Conservation (phyloP, 2,329 filamentous ascomycete species). For the Arthrocladium fulminans region DNA sequence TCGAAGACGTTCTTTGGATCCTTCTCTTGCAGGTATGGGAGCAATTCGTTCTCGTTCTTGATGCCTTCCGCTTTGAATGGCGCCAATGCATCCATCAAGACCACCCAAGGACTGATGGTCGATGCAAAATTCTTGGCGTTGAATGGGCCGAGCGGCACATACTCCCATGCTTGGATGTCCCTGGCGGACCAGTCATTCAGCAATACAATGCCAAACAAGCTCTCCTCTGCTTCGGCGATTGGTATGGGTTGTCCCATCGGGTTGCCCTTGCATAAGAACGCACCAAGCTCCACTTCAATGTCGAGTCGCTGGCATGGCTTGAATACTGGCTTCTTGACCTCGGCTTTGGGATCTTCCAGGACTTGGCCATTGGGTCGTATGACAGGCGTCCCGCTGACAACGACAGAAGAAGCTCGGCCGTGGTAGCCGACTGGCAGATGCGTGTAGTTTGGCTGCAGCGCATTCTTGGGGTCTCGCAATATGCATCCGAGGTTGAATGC, state of each 20-base stretch:
- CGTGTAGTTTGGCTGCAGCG: conserved; percentile 71
- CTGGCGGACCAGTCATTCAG: conserved; percentile 84
- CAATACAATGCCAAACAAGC: conserved; percentile 70
- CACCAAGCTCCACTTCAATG: conserved; percentile 72
- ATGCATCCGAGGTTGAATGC: conserved; percentile 59
- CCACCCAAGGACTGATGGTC: conserved; percentile 69
- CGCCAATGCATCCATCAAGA: conserved; percentile 65
- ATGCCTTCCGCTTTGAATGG: conserved; percentile 52
- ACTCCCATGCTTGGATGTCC: conserved; percentile 78
- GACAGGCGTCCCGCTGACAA: conserved; percentile 50
- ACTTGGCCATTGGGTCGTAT: conserved; percentile 69
- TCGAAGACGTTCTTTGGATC: conserved; percentile 54
- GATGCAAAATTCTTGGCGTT: conserved; percentile 58
- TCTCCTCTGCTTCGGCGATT: conserved; percentile 56
- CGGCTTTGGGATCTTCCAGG: conserved; percentile 52
- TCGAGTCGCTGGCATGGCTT: conserved; percentile 60
- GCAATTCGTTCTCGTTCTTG: conserved; percentile 44
- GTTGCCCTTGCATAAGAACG: conserved; percentile 60
- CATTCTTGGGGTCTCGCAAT: conserved; percentile 63
- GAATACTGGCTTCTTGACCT: conserved; percentile 55
- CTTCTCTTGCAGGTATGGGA: conserved; percentile 58
- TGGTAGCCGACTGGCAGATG: conserved; percentile 77
- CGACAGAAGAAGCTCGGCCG: conserved; percentile 53
- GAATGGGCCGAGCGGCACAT: conserved; percentile 63
- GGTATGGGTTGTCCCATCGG: conserved; percentile 55